Percentiles rank a stretch among this genome's conserved stretches.
Evolutionary conservation across 345 rosid species (phyloP).

Genomic region (Pugionium cornutum): DNA sequence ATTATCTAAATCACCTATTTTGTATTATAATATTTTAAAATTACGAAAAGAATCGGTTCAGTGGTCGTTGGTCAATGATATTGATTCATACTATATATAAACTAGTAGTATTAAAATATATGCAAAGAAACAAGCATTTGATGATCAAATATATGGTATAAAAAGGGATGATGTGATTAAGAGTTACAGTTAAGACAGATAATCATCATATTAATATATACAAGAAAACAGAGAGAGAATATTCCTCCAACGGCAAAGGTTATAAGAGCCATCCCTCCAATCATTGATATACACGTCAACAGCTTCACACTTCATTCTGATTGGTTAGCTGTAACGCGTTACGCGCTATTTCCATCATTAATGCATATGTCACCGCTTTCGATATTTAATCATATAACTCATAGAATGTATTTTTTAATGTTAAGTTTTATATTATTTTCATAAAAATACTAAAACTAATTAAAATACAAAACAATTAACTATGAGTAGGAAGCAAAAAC

Average conservation of each 20-base stretch:
- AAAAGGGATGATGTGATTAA: slow-evolving; percentile 20
- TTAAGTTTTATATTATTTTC: no score
- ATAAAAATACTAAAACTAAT: no score
- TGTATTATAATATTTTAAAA: no score
- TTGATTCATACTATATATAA: no score
- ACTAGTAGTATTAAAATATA: not conserved
- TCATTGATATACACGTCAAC: slow-evolving; percentile 32
- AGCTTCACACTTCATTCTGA: slow-evolving; percentile 20
- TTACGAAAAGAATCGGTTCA: no score
- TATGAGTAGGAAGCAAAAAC: no score
- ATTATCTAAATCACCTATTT: no score
- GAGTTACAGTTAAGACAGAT: slow-evolving; percentile 18
- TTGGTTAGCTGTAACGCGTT: slow-evolving; percentile 42
- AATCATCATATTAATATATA: slow-evolving; percentile 4
- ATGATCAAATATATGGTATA: slow-evolving; percentile 8
- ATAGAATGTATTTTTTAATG: no score
- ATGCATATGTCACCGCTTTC: slow-evolving; percentile 31
- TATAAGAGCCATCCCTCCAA: slow-evolving; percentile 9
- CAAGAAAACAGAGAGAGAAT: slow-evolving; percentile 25
- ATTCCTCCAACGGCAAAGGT: slow-evolving; percentile 34
- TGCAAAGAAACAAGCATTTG: slow-evolving; percentile 28
- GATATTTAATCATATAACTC: no score
- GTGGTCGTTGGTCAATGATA: no score
- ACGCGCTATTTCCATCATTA: slow-evolving; percentile 38
- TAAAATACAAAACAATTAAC: no score